Evolutionary conservation across 441 rosid species (phyloP).

Genomic region (Hura crepitans): DNA sequence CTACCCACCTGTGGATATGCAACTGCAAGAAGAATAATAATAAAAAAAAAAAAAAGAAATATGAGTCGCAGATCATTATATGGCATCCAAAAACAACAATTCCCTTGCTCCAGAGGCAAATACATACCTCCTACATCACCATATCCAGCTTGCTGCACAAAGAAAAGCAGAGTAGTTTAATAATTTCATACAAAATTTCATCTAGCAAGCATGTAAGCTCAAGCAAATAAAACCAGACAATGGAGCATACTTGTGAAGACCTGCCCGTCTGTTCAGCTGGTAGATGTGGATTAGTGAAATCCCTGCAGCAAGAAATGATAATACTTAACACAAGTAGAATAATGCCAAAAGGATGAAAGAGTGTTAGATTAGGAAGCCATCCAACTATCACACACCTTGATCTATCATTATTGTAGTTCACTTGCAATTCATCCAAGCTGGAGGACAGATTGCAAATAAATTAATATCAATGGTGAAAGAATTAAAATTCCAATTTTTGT

Average conservation of each 20-base stretch:
- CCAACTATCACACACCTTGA: slow-evolving; percentile 56
- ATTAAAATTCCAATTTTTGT: background rate
- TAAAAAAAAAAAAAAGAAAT: slow-evolving; percentile 26
- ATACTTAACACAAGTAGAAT: slow-evolving; percentile 12
- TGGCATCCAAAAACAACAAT: slow-evolving; percentile 25
- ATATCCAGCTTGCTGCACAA: slow-evolving; percentile 62
- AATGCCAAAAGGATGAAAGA: slow-evolving; percentile 5
- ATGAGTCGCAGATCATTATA: slow-evolving; percentile 10
- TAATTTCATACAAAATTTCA: slow-evolving; percentile 5
- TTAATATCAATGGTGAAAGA: slow-evolving; percentile 13
- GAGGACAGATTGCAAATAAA: slow-evolving; percentile 23
- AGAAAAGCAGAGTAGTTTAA: slow-evolving; percentile 22
- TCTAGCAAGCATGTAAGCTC: background rate
- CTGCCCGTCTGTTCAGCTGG: slow-evolving; percentile 92
- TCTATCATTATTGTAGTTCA: slow-evolving; percentile 92
- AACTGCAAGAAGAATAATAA: slow-evolving; percentile 48
- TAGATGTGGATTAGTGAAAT: slow-evolving; percentile 85
- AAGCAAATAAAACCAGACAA: slow-evolving; percentile 10
- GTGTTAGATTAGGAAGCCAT: slow-evolving; percentile 5
- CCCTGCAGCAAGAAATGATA: slow-evolving; percentile 41
- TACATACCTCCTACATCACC: slow-evolving; percentile 80
- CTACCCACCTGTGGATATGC: slow-evolving; percentile 89
- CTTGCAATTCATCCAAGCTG: slow-evolving; percentile 98
- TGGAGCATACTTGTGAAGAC: slow-evolving; percentile 66
- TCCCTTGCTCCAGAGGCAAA: slow-evolving; percentile 37